These are phyloP conservation scores for Pseudozyma flocculosa DNA, from an alignment of 1,284 basidiomycete species.

Conservation along the genomic window DNA sequence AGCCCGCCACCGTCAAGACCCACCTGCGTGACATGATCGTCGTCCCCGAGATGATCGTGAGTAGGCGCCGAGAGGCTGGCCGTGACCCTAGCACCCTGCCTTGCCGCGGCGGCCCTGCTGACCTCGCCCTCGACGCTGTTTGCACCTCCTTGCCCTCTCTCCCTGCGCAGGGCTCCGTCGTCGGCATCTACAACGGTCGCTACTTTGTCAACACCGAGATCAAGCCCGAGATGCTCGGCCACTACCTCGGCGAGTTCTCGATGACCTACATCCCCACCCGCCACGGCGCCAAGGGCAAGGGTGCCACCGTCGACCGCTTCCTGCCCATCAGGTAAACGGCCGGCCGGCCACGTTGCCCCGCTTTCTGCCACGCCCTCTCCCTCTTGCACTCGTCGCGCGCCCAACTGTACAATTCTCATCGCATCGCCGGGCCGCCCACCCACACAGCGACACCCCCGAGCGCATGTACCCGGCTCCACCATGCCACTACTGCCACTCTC, in stretches of 20 bases:
- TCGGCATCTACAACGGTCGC: slow-evolving; percentile 81
- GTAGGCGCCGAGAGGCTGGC: too few relatives aligned
- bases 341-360: background rate
- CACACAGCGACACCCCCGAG: background rate
- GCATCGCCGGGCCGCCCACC: too few relatives aligned
- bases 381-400: too few relatives aligned
- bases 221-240: slow-evolving; percentile 99
- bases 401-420: background rate
- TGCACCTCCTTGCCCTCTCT: background rate
- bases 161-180: slow-evolving; percentile 23
- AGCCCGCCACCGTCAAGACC: slow-evolving; percentile 97
- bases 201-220: slow-evolving; percentile 65
- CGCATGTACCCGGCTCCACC: background rate
- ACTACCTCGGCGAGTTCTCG: slow-evolving; percentile 86
- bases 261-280: slow-evolving; percentile 94
- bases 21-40: slow-evolving; percentile 99
- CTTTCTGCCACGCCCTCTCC: background rate
- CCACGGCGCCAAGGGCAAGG: slow-evolving; percentile 98
- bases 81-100: too few relatives aligned
- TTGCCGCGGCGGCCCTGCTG: too few relatives aligned
- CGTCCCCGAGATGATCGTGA: slow-evolving; percentile 98
- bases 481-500: too few relatives aligned
- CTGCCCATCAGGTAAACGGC: slow-evolving; percentile 66
- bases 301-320: slow-evolving; percentile 73
- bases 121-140: too few relatives aligned